Evolutionary conservation across 306 rosid genomes (phyloP).

Genomic region (Ammopiptanthus mongolicus): DNA sequence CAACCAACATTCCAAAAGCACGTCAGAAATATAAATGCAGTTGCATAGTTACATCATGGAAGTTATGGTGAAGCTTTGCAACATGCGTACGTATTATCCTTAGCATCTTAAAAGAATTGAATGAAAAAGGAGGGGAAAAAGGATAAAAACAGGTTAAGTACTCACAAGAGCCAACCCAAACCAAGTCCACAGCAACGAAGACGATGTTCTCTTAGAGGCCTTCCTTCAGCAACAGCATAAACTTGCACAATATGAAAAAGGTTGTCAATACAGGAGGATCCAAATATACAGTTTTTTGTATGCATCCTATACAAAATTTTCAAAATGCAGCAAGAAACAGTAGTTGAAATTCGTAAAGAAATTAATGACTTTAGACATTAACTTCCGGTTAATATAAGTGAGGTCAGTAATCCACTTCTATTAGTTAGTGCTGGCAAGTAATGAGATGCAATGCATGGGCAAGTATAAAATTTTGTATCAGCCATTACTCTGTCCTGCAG

Average conservation of each 20-base stretch:
- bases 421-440: neutral
- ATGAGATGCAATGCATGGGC: no score
- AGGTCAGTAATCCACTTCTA: neutral
- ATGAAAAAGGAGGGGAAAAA: neutral
- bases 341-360: neutral
- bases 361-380: neutral
- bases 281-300: neutral
- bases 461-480: no score
- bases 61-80: neutral
- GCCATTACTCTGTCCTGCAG: neutral
- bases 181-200: slow-evolving; percentile 82
- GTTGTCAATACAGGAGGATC: neutral
- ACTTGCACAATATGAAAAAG: slow-evolving; percentile 34
- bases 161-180: slow-evolving; percentile 79
- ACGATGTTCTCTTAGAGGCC: slow-evolving; percentile 45
- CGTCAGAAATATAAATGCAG: neutral
- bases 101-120: neutral
- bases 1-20: neutral
- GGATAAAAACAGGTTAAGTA: neutral
- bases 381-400: neutral
- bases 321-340: neutral
- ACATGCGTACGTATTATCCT: neutral
- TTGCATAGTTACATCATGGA: neutral
- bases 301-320: neutral
- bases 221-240: slow-evolving; percentile 56